Percentiles rank a stretch among this genome's conserved stretches.
Evolutionary conservation across 2,329 filamentous ascomycete species (phyloP).

Genomic region (Fusarium sp.): DNA sequence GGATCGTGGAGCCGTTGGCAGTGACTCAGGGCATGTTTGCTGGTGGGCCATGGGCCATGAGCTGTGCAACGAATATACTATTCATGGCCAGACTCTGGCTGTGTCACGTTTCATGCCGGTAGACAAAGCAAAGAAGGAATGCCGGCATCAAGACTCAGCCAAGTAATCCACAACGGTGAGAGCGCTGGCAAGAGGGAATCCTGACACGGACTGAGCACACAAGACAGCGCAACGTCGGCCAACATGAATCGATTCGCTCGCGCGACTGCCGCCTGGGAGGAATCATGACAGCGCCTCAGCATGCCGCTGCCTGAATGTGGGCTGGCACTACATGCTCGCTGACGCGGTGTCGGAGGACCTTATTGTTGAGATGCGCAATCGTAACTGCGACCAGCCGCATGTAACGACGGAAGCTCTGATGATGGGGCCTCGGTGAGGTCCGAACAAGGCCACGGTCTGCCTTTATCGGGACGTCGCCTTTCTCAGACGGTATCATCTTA

Average conservation of each 20-base stretch:
- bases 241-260: constrained; percentile 29
- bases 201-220: background rate
- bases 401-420: constrained; percentile 2
- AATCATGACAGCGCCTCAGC: background rate
- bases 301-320: background rate
- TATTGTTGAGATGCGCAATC: constrained; percentile 29
- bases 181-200: background rate
- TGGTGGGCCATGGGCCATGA: constrained; percentile 5
- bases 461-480: background rate
- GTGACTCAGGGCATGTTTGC: background rate
- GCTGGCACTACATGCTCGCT: too few relatives aligned
- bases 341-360: constrained; percentile 8
- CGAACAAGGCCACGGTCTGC: background rate
- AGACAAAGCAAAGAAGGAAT: constrained; percentile 15
- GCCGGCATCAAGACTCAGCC: constrained; percentile 10
- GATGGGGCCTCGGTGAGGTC: background rate
- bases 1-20: constrained; percentile 10
- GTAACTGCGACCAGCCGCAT: constrained; percentile 24
- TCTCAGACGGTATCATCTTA: constrained; percentile 4
- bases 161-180: background rate
- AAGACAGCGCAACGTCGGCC: background rate
- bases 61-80: constrained; percentile 28
- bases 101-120: constrained; percentile 33
- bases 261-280: background rate
- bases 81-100: constrained; percentile 22